Base-by-base conservation (phyloP, 2,329 filamentous ascomycete genomes). In the Alternaria sp. region DNA sequence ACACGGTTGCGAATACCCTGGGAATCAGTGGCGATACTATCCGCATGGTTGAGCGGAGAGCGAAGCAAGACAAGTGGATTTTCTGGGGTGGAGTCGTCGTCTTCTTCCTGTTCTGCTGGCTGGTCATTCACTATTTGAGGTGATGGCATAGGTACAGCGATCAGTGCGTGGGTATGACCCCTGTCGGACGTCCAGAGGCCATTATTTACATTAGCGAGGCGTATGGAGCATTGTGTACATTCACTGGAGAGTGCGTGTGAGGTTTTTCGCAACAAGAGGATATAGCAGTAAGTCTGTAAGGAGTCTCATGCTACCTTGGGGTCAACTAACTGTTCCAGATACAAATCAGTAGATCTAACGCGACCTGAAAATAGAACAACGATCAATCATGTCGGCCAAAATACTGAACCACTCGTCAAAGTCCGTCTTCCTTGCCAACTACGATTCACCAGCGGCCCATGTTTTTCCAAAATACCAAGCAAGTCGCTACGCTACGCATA, bases 1-100 rank as follows among this genome's bases (percentile, higher is more conserved):
- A 98, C 77, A 95, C 89, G 72, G 93, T 97, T 19, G 96, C 93
- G 7, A 98, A 97, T 77, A 98, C 96, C 21, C 82, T 99, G 51
- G 96, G 96, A 0, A 88, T 99, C 63, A 96, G 92, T 75, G 94
- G 95, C 19, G 95, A 98, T 78, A 99, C 96, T 2, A 99, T 99
- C 69, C 89, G 96, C 50, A 98, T 96, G 93, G 91, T 99, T 45
- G 95, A 98, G 82, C 84, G 96, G 71, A 86, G 96, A 66, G 93
- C 96, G 54, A 91, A 89, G 79, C 92, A 98, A 83, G 96, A 99
- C 79, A 98, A 97, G 82, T 98, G 94, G 93, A 97, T 99, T 36
- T 99, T 99, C 79, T 92, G 91, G 86, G 91, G 84, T 0, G 93
- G 96, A 0, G 93, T 95, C 3, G 81, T 96, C 6, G 81, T 96